These are phyloP conservation scores for Neurospora cerealis DNA, from an alignment of 495 filamentous ascomycete species.

Conservation along the genomic window DNA sequence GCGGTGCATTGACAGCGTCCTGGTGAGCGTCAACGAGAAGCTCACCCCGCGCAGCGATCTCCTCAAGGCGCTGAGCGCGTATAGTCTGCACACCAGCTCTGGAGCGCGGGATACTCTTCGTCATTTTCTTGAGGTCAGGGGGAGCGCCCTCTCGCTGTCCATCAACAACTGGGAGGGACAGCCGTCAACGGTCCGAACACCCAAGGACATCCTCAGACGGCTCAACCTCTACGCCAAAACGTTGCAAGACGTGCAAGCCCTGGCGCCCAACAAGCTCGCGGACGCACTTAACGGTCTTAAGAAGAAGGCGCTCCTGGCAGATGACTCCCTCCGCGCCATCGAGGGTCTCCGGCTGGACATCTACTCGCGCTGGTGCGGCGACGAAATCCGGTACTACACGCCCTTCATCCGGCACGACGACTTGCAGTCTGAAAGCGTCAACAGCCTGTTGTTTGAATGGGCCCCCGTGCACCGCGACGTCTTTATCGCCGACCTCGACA, in stretches of 20 bases:
- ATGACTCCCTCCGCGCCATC: constrained; percentile 51
- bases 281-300: constrained; percentile 63
- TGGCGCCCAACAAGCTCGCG: constrained; percentile 63
- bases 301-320: constrained; percentile 55
- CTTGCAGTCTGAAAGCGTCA: constrained; percentile 52
- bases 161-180: constrained; percentile 34
- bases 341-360: constrained; percentile 73
- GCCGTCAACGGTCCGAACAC: constrained; percentile 11
- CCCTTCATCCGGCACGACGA: constrained; percentile 87
- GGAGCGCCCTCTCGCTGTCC: constrained; percentile 52
- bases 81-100: constrained; percentile 72
- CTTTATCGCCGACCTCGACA: constrained; percentile 49
- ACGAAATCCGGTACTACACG: constrained; percentile 77
- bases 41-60: constrained; percentile 40
- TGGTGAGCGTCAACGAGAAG: constrained; percentile 34
- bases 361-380: constrained; percentile 69
- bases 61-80: constrained; percentile 65
- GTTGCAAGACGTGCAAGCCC: constrained; percentile 58
- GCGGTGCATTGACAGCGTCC: constrained; percentile 53
- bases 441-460: constrained; percentile 62
- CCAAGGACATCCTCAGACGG: constrained; percentile 47
- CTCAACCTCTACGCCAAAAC: constrained; percentile 69
- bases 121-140: constrained; percentile 70
- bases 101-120: constrained; percentile 69
- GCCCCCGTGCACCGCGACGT: constrained; percentile 56